Evolutionary conservation across 2,329 filamentous ascomycete genomes (phyloP), one percentile per base, ranked within the genome.

Genomic region (Cryphonectria carpinicola): DNA sequence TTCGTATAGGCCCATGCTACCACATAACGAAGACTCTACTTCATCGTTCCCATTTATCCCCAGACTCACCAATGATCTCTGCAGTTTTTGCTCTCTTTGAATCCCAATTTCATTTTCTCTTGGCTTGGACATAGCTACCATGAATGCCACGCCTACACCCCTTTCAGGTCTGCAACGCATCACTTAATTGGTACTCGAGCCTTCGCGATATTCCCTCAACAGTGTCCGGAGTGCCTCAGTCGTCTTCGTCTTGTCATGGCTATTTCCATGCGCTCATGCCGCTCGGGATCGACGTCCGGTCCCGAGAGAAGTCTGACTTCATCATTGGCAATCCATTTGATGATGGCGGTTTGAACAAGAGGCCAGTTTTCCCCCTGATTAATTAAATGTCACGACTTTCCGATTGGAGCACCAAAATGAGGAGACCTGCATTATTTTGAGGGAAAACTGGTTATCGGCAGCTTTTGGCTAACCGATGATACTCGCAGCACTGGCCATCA

Each of bases 361-460:
- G 32, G 56, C 56, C 32, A 37, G 56, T 60, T 49, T 49, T 37
- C 37, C 10, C 56, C 56, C 56, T 28, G 25, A 19, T 32, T 32
- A 28, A 60, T 60, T 60, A 58, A 22, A 7, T 19, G 5, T 60
- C 22, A 17, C 17, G 28, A 37, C 28, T 37, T 19, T 60, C 28
- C 17, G 8, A 49, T 37, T 60, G 32, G 35, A 32, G 3, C n/a
- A 35, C 8, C n/a, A 56, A 32, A 13, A 32, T 56, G n/a, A 28
- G n/a, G 28, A 60, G 32, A 58, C 1, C 6, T 10, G 17, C 32
- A 37, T 37, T 35, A 4, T 60, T 37, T n/a, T 60, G 56, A 60
- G 56, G 56, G 56, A 14, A 60, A n/a, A 49, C 56, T 60, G 56
- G 56, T 19, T 37, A 60, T 58, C 25, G 56, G 56, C 56, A 22